Conservation (phyloP, 371 early-diverging fungal species). For the Rhizopus stolonifer region DNA sequence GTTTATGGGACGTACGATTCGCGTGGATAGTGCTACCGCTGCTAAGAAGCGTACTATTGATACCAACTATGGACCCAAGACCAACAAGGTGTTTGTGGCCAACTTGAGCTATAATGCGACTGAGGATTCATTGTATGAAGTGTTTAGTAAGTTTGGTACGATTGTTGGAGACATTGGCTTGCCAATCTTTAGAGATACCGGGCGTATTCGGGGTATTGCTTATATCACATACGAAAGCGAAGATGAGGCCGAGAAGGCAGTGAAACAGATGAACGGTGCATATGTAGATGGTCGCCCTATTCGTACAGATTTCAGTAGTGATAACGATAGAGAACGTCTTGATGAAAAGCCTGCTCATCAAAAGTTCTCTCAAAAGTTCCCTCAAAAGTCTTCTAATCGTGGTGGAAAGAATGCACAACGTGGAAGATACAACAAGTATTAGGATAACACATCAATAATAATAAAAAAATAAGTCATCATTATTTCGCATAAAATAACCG, state of each 20-base stretch:
- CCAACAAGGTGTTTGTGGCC: slow-evolving; percentile 87
- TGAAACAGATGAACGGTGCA: slow-evolving; percentile 57
- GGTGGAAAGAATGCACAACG: not conserved
- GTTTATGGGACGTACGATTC: slow-evolving; percentile 68
- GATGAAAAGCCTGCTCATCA: slow-evolving; percentile 42
- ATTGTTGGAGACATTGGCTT: slow-evolving; percentile 36
- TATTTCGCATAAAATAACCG: too few relatives aligned
- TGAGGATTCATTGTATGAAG: slow-evolving; percentile 85
- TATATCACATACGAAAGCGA: slow-evolving; percentile 63
- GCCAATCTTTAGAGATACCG: slow-evolving; percentile 49
- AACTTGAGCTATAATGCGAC: slow-evolving; percentile 89
- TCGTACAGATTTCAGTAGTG: slow-evolving; percentile 57
- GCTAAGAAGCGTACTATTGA: slow-evolving; percentile 32
- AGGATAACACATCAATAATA: too few relatives aligned
- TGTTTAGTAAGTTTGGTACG: slow-evolving; percentile 42
- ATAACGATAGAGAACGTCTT: slow-evolving; percentile 40
- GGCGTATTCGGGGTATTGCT: slow-evolving; percentile 68
- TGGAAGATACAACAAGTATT: not conserved
- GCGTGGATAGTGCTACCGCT: slow-evolving; percentile 50
- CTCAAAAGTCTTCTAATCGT: not conserved
- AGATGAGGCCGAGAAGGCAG: slow-evolving; percentile 63
- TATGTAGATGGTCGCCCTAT: slow-evolving; percentile 65
- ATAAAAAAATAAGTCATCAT: too few relatives aligned
- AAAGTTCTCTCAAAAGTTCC: not conserved
- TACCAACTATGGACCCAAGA: slow-evolving; percentile 43